Evolutionary conservation across 371 early-diverging fungal genomes (phyloP).

Genomic region (Mucor mucedo): DNA sequence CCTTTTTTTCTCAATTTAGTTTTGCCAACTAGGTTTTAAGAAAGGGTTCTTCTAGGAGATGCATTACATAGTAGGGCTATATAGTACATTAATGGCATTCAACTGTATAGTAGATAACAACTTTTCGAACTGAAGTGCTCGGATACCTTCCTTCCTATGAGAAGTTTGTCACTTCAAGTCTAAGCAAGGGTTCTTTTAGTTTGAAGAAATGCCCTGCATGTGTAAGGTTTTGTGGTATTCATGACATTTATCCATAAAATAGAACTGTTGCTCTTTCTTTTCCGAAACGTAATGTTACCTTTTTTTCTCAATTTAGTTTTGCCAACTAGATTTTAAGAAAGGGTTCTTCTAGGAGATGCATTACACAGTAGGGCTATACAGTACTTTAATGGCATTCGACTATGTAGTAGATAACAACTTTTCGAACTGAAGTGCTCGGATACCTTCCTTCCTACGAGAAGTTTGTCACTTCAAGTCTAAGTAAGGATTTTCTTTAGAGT

Average conservation of each 20-base stretch:
- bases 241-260: neutral
- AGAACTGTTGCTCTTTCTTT: conserved; percentile 2
- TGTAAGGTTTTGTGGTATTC: conserved; percentile 3
- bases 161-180: conserved; percentile 3
- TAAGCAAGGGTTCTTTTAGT: conserved; percentile 3
- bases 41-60: conserved; percentile 3
- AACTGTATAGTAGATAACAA: conserved; percentile 3
- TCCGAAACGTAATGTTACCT: conserved; percentile 1
- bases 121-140: conserved; percentile 1
- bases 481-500: conserved; percentile 1
- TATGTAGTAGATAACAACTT: neutral
- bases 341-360: conserved; percentile 2
- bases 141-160: neutral
- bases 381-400: neutral
- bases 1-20: conserved; percentile 1
- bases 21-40: neutral
- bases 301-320: conserved; percentile 1
- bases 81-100: conserved; percentile 1
- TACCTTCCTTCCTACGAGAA: neutral
- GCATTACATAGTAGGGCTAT: conserved; percentile 3
- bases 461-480: conserved; percentile 3
- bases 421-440: neutral
- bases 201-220: conserved; percentile 1
- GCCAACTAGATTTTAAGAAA: conserved; percentile 1
- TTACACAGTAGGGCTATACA: neutral